Conservation (phyloP, 441 rosid genomes). For the Oxalis stricta region DNA sequence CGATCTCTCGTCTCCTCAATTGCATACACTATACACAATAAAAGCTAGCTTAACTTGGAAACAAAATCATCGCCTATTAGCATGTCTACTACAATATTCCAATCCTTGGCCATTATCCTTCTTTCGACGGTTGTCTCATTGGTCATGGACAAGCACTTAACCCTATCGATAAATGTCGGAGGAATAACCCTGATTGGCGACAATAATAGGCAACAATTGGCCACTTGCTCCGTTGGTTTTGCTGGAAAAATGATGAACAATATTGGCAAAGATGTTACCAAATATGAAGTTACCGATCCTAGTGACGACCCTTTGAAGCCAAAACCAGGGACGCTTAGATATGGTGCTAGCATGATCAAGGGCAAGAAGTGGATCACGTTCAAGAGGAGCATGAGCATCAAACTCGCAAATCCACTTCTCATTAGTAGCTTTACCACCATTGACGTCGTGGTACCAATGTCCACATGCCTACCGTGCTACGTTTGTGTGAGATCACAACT, state of each 20-base stretch:
- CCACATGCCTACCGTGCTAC: conserved; percentile 51
- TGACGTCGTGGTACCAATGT: conserved; percentile 46
- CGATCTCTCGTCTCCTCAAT: no score
- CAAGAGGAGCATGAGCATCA: conserved; percentile 39
- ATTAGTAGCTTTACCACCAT: conserved; percentile 57
- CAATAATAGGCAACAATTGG: conserved; percentile 32
- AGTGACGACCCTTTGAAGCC: conserved; percentile 53
- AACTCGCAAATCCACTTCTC: conserved; percentile 37
- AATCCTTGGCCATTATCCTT: no score
- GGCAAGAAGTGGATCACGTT: conserved; percentile 69
- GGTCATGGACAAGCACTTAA: no score
- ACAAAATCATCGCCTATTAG: no score
- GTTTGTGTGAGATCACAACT: conserved; percentile 16
- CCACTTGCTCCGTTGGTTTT: conserved; percentile 51
- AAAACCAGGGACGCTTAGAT: conserved; percentile 48
- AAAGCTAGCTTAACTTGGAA: no score
- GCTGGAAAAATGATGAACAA: conserved; percentile 50
- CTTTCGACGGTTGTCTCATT: no score
- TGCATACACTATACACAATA: no score
- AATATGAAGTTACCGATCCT: conserved; percentile 48
- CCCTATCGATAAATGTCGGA: conserved; percentile 61
- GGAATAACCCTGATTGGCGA: conserved; percentile 38
- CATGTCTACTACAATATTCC: no score
- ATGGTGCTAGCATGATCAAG: conserved; percentile 39
- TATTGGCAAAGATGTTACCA: conserved; percentile 27